Percentiles rank a stretch among this genome's conserved stretches.
Evolutionary conservation across 2,329 filamentous ascomycete species (phyloP).

Genomic region (Colletotrichum orchidophilum): DNA sequence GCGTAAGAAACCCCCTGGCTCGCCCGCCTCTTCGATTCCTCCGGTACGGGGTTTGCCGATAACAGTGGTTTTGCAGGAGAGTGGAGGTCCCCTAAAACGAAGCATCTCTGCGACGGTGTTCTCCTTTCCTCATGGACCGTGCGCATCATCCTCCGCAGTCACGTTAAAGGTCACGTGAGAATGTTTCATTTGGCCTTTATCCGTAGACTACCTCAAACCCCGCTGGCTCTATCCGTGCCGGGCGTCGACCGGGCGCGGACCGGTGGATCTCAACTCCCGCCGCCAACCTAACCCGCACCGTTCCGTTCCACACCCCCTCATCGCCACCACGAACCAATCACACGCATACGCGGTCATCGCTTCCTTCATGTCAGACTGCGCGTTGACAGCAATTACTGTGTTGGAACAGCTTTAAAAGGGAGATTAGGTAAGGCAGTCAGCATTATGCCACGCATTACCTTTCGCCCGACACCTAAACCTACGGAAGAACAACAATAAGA

Average conservation of each 20-base stretch:
- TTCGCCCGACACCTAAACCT: background rate
- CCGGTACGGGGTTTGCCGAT: background rate
- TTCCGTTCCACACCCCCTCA: background rate
- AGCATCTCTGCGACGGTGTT: background rate
- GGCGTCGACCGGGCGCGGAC: too few relatives aligned
- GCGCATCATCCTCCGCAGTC: too few relatives aligned
- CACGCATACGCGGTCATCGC: background rate
- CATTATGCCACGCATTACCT: background rate
- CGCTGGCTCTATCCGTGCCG: too few relatives aligned
- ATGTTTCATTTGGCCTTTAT: too few relatives aligned
- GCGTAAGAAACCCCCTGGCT: background rate
- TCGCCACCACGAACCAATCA: slow-evolving; percentile 15
- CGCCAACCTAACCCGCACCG: background rate
- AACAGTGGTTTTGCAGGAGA: too few relatives aligned
- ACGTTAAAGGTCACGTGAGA: background rate
- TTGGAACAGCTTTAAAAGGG: background rate
- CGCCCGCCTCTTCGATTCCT: background rate
- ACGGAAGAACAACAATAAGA: background rate
- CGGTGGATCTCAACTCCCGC: background rate
- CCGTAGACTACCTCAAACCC: too few relatives aligned
- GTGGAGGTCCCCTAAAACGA: background rate
- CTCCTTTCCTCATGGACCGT: background rate
- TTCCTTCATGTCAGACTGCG: background rate
- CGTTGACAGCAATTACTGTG: background rate
- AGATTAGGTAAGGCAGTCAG: background rate